Evolutionary conservation across 495 filamentous ascomycete species (phyloP), one percentile per base, ranked within the genome.

Genomic region (Podospora conica): DNA sequence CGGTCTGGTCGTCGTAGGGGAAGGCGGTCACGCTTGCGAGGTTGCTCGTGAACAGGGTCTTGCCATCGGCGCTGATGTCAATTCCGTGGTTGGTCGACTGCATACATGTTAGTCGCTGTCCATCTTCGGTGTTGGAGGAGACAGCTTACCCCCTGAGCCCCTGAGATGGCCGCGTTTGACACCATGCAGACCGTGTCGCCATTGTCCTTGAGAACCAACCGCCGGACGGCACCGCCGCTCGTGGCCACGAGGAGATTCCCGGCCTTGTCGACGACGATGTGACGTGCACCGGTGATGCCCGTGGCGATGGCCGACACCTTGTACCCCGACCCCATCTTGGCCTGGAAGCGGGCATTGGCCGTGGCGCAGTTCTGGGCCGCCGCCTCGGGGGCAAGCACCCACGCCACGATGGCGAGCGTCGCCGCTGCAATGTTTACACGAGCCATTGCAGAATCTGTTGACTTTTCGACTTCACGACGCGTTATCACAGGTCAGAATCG

Each of bases 11-110:
- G 68, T 88, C 80, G 67, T 91, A 90, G 12, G 77, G 62, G 80
- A 84, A 90, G 6, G 82, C 76, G 66, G 77, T 85, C 7, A 85
- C 87, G 8, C 74, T 74, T n/a, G 79, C 72, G 7, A 82, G 58
- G 53, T 77, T 83, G 15, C 86, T 88, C 3, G 85, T 86, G 69
- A 86, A 89, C 48, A 90, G 75, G 0, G 85, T 89, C 58, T 75
- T 81, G 57, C 88, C 86, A 73, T 89, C 86, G 11, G 69, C 68
- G 22, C 82, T 86, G 20, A 90, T 66, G 15, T 82, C 81, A 28
- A 90, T 78, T 10, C 87, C 88, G 71, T 90, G 87, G 71, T 88
- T 88, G 3, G 89, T 74, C 80, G 86, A 27, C 33, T 48, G 11
- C 20, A 53, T 10, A 4, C 54, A 15, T 58, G 66, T 58, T 64